These are phyloP conservation scores for Pelargonium nanum DNA, from an alignment of 345 rosid species.

Conservation along the genomic window DNA sequence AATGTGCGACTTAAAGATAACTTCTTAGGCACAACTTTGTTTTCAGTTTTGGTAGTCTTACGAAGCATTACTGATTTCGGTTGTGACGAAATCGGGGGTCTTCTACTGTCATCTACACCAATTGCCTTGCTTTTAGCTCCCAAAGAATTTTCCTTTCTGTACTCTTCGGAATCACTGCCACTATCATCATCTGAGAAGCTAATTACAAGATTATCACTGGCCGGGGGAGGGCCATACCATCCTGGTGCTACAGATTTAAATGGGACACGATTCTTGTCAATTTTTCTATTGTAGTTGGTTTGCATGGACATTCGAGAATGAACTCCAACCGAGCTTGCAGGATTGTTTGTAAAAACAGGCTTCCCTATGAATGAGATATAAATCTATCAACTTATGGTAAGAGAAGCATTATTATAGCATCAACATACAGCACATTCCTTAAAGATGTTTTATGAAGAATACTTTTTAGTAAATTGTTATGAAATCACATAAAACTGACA, in stretches of 20 bases:
- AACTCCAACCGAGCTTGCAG: conserved; percentile 17
- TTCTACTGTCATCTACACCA: conserved; percentile 20
- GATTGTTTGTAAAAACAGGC: conserved; percentile 17
- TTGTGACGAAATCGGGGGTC: conserved; percentile 19
- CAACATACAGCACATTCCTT: neutral
- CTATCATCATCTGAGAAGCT: conserved; percentile 82
- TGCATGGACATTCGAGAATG: conserved; percentile 17
- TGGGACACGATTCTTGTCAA: conserved; percentile 33
- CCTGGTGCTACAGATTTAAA: conserved; percentile 28
- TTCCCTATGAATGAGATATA: conserved; percentile 29
- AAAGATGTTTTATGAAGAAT: neutral
- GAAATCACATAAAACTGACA: neutral
- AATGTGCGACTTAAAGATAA: conserved; percentile 31
- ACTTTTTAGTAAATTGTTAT: no score
- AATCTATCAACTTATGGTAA: neutral
- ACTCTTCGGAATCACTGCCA: conserved; percentile 62
- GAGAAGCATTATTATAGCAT: neutral
- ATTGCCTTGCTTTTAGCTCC: conserved; percentile 23
- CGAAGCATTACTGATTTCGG: conserved; percentile 24
- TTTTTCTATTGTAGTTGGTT: conserved; percentile 28
- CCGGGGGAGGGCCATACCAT: conserved; percentile 28
- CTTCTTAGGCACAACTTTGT: conserved; percentile 33
- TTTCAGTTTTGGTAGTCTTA: conserved; percentile 21
- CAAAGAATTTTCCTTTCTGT: conserved; percentile 14
- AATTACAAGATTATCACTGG: conserved; percentile 62